These are phyloP conservation scores for Metarhizium humberi DNA, from an alignment of 2,329 filamentous ascomycete genomes.

Conservation along the genomic window DNA sequence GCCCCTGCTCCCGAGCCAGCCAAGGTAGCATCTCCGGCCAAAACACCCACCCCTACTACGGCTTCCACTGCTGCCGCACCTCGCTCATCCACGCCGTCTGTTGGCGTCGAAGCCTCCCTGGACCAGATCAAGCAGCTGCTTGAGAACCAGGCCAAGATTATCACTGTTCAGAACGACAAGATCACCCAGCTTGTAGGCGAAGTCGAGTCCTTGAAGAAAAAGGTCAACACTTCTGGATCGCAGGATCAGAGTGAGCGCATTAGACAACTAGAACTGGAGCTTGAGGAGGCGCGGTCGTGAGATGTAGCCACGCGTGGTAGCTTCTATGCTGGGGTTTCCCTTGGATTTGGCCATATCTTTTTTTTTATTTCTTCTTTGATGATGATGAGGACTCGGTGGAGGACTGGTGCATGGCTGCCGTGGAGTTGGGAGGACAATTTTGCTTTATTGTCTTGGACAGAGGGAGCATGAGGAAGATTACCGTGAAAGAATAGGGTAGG, in stretches of 20 bases:
- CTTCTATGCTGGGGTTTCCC: not conserved
- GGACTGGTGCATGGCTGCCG: not conserved
- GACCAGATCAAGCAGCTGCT: slow-evolving; percentile 70
- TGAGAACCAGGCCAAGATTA: slow-evolving; percentile 66
- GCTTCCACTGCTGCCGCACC: slow-evolving; percentile 20
- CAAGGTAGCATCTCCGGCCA: slow-evolving; percentile 25
- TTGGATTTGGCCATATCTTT: not conserved
- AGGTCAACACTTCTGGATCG: slow-evolving; percentile 42
- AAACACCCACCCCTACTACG: slow-evolving; percentile 14
- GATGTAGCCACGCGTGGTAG: not conserved
- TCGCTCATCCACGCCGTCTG: slow-evolving; percentile 18
- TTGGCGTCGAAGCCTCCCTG: slow-evolving; percentile 53
- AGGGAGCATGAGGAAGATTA: not conserved
- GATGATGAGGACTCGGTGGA: not conserved
- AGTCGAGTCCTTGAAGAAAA: slow-evolving; percentile 73
- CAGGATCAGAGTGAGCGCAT: slow-evolving; percentile 60
- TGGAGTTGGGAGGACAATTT: not conserved
- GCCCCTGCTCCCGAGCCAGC: slow-evolving; percentile 11
- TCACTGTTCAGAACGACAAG: slow-evolving; percentile 67
- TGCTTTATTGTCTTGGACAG: slow-evolving; percentile 1
- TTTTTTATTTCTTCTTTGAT: not conserved
- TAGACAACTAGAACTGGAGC: slow-evolving; percentile 56
- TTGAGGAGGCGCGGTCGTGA: slow-evolving; percentile 54
- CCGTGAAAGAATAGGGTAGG: not conserved
- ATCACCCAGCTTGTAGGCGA: slow-evolving; percentile 62